Evolutionary conservation across 805 yeast species (phyloP), one percentile per base, ranked within the genome.

Genomic region (Cyberlindnera xishuangbannaensis): DNA sequence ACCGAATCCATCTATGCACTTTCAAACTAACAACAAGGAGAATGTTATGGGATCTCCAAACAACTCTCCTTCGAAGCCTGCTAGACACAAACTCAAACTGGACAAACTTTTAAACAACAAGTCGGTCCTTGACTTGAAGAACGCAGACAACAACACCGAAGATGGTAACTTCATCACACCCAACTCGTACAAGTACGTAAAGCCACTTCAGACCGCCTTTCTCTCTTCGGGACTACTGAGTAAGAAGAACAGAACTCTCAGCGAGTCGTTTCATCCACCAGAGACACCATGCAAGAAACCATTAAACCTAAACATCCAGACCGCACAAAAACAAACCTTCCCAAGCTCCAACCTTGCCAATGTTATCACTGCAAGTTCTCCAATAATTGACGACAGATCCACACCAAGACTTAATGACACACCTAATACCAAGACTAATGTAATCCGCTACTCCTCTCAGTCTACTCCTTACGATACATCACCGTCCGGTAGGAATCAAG

Each of bases 141-240:
- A 29, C 14, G 13, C 26, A 3, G 39, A 36, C 5, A 25, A 18
- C 9, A 25, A 26, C n/a, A 33, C 25, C 3, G 44, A 41, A 5
- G 40, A 24, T 4, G 18, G 31, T 6, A 54, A 53, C n/a, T 62
- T 62, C 36, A 48, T 56, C 21, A 70, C 79, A 1, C 78, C 82
- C 2, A 74, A 69, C 25, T 64, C 71, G 12, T 83, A 79, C 56
- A 72, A 76, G 43, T 73, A 76, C 30, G 92, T 83, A 15, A 83
- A 81, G 51, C 95, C 95, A 3, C 65, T 85, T 25, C 95, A 84
- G 53, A 79, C 88, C 0, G 95, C 92, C 12, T 85, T 85, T 56
- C 69, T 75, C 53, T 72, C 88, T 3, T 62, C 83, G 0, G 95
- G 95, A 0, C 60, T 85, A 22, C 57, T 78, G 39, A 74, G 81